Evolutionary conservation across 2,329 filamentous ascomycete genomes (phyloP).

Genomic region (Paecilomyces sp.): DNA sequence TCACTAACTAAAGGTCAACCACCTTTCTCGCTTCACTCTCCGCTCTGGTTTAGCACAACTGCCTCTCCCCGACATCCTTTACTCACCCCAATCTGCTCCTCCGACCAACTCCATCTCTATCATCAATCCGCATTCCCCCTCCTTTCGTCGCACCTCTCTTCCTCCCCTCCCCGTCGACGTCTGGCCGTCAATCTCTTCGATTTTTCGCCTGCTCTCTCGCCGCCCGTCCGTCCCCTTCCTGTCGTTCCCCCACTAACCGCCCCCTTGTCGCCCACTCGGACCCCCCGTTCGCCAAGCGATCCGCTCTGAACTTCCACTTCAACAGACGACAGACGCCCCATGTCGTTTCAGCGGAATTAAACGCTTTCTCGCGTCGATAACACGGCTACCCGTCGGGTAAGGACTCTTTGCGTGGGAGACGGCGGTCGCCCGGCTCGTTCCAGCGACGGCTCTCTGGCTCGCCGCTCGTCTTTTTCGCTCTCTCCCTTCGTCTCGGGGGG

Average conservation of each 20-base stretch:
- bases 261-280: not conserved
- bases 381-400: conserved; percentile 21
- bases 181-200: not conserved
- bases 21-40: not conserved
- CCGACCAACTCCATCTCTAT: not conserved
- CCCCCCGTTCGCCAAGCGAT: conserved; percentile 4
- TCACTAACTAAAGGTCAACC: not conserved
- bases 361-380: conserved; percentile 20
- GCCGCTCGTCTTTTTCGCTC: not conserved
- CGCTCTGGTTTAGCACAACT: not conserved
- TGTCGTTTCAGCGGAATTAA: conserved; percentile 22
- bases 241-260: not conserved
- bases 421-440: not conserved
- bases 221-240: not conserved
- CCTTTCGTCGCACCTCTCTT: not conserved
- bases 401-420: conserved; percentile 2
- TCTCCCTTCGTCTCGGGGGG: not conserved
- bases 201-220: not conserved
- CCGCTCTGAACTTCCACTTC: conserved; percentile 7
- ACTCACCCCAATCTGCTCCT: not conserved
- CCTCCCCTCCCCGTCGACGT: not conserved
- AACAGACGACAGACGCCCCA: conserved; percentile 12
- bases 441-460: not conserved
- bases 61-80: not conserved
- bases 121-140: not conserved